Evolutionary conservation across 1,284 basidiomycete species (phyloP), one percentile per base, ranked within the genome.

Genomic region (Farysia itapuensis): DNA sequence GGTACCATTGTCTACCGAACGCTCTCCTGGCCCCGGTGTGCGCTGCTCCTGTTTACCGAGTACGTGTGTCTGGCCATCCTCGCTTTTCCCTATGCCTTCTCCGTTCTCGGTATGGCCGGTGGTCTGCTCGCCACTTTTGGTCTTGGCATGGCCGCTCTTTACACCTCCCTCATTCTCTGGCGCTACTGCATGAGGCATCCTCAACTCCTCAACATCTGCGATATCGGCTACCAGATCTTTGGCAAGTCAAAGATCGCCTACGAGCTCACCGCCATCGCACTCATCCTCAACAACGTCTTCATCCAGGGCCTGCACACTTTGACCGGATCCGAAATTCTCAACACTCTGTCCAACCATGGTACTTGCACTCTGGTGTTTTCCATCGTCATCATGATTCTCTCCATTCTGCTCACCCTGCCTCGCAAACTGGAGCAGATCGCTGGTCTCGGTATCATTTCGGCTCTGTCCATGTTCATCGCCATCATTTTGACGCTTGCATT

Each of bases 131-230:
- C 64, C 6, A 68, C 64, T 13, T 42, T 73, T n/a, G 53, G 52
- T 29, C 16, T 73, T 29, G 72, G 69, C 15, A n/a, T 65, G 8
- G 36, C 64, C 4, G 64, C 67, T 4, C 51, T 70, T 13, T 69
- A 72, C 38, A 74, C 72, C 4, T 69, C 65, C 11, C 43, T 73
- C 16, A 64, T 39, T 18, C 79, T 84, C 7, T 83, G 82, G 81
- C 75, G 78, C 4, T 86, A 82, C 74, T 84, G 83, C 71, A 79
- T 86, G 64, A 78, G 78, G 48, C 81, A 86, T 50, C 84, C 84
- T 0, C 52, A 64, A 3, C 39, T 66, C 11, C 79, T 80, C n/a
- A 82, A 85, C 61, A 83, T 86, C 21, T 84, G 83, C 68, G 85
- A 86, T 58, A 83, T 86, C 23, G 84, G 84, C 3, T 79, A 79